Conservation (phyloP, 345 rosid genomes). For the Carallia brachiata region DNA sequence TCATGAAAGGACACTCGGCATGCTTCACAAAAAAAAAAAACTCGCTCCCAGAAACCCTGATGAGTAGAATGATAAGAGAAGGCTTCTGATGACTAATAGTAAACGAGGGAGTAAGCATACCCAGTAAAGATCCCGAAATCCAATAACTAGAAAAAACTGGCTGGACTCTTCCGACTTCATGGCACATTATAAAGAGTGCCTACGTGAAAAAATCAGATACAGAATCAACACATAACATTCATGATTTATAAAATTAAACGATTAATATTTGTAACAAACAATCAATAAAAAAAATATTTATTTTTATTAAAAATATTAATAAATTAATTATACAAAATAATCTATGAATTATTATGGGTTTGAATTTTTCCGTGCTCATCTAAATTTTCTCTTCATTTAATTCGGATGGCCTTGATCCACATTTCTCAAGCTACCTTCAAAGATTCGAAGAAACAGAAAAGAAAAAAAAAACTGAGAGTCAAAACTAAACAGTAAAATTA, state of each 20-base stretch:
- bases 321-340: too few species aligned
- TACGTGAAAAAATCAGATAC: too few species aligned
- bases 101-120: neutral
- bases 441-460: neutral
- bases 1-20: constrained; percentile 85
- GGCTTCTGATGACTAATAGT: neutral
- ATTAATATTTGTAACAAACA: too few species aligned
- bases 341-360: too few species aligned
- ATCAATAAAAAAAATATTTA: too few species aligned
- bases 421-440: constrained; percentile 77
- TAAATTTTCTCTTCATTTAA: too few species aligned
- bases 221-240: too few species aligned
- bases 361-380: too few species aligned
- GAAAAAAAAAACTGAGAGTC: neutral
- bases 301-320: too few species aligned
- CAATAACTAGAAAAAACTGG: constrained; percentile 88
- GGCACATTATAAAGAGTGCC: constrained; percentile 45
- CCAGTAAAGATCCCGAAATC: constrained; percentile 82
- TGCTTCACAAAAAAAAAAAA: constrained; percentile 94
- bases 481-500: too few species aligned
- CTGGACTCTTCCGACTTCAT: constrained; percentile 70
- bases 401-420: constrained; percentile 93
- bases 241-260: too few species aligned
- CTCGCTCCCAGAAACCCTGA: constrained; percentile 94
- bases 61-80: constrained; percentile 5